Conservation (phyloP, 306 rosid genomes). For the Castanopsis chinensis region DNA sequence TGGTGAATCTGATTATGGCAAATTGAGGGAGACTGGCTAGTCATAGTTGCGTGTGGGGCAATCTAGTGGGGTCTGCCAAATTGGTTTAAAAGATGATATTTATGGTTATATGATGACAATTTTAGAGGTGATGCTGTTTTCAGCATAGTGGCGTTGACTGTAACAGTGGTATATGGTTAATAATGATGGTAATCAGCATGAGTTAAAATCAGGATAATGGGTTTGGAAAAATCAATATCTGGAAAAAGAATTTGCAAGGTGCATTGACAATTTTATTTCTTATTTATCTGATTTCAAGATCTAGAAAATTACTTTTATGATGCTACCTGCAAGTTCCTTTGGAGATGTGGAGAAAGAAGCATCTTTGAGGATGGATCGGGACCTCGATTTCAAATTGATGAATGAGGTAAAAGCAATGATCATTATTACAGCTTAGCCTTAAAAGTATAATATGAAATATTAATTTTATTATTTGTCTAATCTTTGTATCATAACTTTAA, state of each 20-base stretch:
- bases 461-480: background rate
- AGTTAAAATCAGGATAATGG: background rate
- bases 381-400: conserved; percentile 26
- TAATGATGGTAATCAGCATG: background rate
- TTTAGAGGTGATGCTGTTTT: background rate
- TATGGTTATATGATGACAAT: background rate
- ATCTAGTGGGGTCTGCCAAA: background rate
- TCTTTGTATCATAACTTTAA: background rate
- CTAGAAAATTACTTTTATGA: background rate
- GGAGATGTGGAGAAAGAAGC: conserved; percentile 25
- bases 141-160: too few relatives aligned
- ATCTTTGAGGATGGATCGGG: conserved; percentile 25
- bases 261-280: background rate
- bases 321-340: conserved; percentile 14
- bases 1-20: background rate
- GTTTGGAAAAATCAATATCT: background rate
- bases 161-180: too few relatives aligned
- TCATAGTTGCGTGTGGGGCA: background rate
- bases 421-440: conserved; percentile 8
- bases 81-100: background rate
- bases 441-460: conserved; percentile 1
- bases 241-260: background rate
- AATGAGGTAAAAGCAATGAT: conserved; percentile 49
- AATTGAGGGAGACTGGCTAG: background rate
- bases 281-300: background rate